Evolutionary conservation across 2,329 filamentous ascomycete species (phyloP), one percentile per base, ranked within the genome.

Genomic region (Sporothrix brasiliensis): DNA sequence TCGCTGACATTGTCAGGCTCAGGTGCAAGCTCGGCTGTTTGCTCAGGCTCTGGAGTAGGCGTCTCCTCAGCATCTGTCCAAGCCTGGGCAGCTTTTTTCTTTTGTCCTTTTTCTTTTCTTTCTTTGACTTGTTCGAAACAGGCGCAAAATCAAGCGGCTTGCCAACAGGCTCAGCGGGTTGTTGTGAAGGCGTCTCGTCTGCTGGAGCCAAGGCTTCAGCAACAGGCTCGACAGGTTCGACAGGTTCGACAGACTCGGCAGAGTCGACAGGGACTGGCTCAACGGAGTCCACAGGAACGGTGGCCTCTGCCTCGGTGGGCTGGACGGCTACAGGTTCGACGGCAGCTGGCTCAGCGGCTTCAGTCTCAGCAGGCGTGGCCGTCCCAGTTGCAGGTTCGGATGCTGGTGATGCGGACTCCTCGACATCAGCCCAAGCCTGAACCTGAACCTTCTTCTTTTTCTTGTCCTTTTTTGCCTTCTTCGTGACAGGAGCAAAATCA

Each of bases 391-490:
- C 27, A 49, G 68, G 50, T 27, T 34, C 49, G 30, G 58, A 10
- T 34, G 39, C 21, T 13, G 41, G 41, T 44, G 41, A 13, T 14
- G 41, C 11, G 11, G 49, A 50, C 21, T 63, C 63, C 9, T 54
- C 63, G 4, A n/a, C 14, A 10, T 34, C 60, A 30, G 41, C 7
- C 60, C n/a, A 63, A 11, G 60, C n/a, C 41, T 49, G 60, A 21
- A 41, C n/a, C 41, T 49, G 60, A 21, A 41, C 21, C 44, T 49
- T 63, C 50, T 41, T 52, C 68, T 65, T 72, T 30, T 69, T 68
- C 54, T 71, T 71, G 53, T 61, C 63, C 61, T 72, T 71, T 14
- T 72, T 71, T 24, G 56, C 68, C 39, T 53, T 27, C 58, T 70
- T 24, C 2, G 63, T 39, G 6, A 16, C 27, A 6, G 63, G 19